Base-by-base conservation (phyloP, 257 asterid species). In the Asclepias syriaca region DNA sequence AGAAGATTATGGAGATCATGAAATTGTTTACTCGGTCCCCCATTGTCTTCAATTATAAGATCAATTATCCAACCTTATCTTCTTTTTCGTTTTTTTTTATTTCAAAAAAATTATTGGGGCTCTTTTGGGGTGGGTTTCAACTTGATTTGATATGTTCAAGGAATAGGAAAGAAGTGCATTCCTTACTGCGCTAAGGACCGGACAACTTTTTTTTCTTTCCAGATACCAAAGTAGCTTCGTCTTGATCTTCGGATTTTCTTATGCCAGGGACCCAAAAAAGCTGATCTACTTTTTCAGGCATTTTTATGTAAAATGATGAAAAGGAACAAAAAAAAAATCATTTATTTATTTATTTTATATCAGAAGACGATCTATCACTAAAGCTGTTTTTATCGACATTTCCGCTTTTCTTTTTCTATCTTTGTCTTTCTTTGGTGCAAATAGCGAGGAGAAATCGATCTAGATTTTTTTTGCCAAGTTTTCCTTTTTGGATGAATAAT, bases 11-110 rank as follows among this genome's bases (percentile, higher is more conserved):
- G 61, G 69, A 59, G n/a, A 46, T 14, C 54, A 80, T 79, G 76
- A 69, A 80, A 73, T 74, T 74, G 79, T 72, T 75, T 60, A 58
- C 27, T 58, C 53, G 69, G 61, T 77, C 71, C 53, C 53, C 57
- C 6, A 51, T 16, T 51, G 57, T 51, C 57, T 51, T 51, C 21
- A 51, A 51, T 51, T 16, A 51, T 51, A 7, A 51, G 57, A 16
- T 51, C 57, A 51, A 51, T 51, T 51, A 51, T 51, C 57, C n/a
- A 51, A 49, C 63, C 34, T 65, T 63, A 66, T 18, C 74, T 12
- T 19, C 3, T 11, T 40, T 0, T 21, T n/a, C 21, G 4, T 34
- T 34, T 2, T 34, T 34, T 34, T 34, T 34, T 2, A 3, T 34
- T 34, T 34, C 39, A 34, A 34, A 34, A 34, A 34, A 34, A 34